phyloP scores from a whole-genome alignment of 2,329 filamentous ascomycete species.

The Parascedosporium putredinis region DNA sequence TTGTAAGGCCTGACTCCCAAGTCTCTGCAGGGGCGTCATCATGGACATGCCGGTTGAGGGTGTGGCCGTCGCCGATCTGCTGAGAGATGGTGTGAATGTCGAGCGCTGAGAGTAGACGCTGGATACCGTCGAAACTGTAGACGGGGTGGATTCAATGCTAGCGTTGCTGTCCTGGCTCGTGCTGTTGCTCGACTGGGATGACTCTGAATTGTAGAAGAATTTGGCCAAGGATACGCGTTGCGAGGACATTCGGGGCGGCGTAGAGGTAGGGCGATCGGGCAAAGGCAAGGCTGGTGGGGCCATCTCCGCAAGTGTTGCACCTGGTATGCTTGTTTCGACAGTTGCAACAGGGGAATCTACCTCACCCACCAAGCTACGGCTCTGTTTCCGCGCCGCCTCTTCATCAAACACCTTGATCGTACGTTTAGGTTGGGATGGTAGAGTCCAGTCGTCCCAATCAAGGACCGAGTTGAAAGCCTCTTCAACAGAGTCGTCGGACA shows the following conservation, averaged over 20 bases:
- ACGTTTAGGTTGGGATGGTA: constrained; percentile 23
- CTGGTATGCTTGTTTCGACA: background rate
- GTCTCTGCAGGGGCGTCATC: constrained; percentile 42
- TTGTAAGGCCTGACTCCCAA: constrained; percentile 35
- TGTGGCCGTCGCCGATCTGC: constrained; percentile 18
- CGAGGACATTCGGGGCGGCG: background rate
- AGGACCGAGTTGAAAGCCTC: constrained; percentile 41
- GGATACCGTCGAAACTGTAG: constrained; percentile 21
- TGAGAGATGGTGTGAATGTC: constrained; percentile 22
- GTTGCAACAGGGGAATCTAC: background rate
- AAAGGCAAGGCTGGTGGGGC: background rate
- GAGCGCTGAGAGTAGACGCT: constrained; percentile 24
- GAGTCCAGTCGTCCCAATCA: constrained; percentile 39
- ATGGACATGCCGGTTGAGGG: constrained; percentile 30
- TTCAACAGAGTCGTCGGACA: constrained; percentile 49
- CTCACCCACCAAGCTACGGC: background rate
- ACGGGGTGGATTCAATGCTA: constrained; percentile 13
- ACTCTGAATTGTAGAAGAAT: constrained; percentile 5
- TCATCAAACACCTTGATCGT: constrained; percentile 36
- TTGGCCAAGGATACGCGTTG: constrained; percentile 4
- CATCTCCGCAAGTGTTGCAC: constrained; percentile 1
- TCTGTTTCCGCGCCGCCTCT: constrained; percentile 16
- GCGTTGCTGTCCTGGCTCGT: background rate
- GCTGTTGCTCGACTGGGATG: background rate
- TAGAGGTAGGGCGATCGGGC: constrained; percentile 2